A percentile compares a stretch with the other conserved stretches of the same genome.
Evolutionary conservation across 306 rosid genomes (phyloP).

Genomic region (Casuarina glauca): DNA sequence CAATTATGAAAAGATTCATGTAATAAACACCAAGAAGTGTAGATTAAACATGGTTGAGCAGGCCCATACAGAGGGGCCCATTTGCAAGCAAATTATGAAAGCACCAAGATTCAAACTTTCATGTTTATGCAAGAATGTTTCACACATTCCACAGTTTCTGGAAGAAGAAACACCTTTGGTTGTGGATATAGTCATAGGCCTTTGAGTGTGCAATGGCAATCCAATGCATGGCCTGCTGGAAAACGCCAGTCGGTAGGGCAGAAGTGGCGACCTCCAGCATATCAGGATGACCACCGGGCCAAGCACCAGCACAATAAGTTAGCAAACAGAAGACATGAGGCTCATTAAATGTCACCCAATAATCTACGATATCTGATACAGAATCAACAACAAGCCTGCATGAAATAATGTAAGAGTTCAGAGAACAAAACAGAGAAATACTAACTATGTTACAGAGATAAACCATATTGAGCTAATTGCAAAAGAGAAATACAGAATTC

Average conservation of each 20-base stretch:
- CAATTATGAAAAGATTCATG: neutral
- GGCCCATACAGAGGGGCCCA: neutral
- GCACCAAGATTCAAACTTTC: neutral
- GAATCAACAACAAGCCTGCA: constrained; percentile 83
- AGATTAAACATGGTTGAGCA: constrained; percentile 18
- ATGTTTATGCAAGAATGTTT: constrained; percentile 15
- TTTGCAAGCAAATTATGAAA: neutral
- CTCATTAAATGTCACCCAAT: constrained; percentile 94
- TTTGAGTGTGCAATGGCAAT: constrained; percentile 82
- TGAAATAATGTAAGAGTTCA: constrained; percentile 26
- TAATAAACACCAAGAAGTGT: constrained; percentile 4
- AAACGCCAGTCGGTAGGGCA: constrained; percentile 90
- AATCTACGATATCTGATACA: constrained; percentile 77
- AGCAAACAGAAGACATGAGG: constrained; percentile 91
- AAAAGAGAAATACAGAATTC: neutral
- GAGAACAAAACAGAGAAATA: neutral
- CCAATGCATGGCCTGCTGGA: constrained; percentile 98
- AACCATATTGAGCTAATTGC: neutral
- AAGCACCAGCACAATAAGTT: constrained; percentile 92
- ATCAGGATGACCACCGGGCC: constrained; percentile 99
- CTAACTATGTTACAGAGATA: neutral
- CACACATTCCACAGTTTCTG: constrained; percentile 29
- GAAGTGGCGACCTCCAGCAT: constrained; percentile 91
- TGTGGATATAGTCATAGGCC: constrained; percentile 87
- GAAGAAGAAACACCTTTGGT: constrained; percentile 54